A percentile compares a stretch with the other conserved stretches of the same genome.
These are phyloP conservation scores for Dictyophora rubrovolvata DNA, from an alignment of 768 basidiomycete species.

Conservation along the genomic window DNA sequence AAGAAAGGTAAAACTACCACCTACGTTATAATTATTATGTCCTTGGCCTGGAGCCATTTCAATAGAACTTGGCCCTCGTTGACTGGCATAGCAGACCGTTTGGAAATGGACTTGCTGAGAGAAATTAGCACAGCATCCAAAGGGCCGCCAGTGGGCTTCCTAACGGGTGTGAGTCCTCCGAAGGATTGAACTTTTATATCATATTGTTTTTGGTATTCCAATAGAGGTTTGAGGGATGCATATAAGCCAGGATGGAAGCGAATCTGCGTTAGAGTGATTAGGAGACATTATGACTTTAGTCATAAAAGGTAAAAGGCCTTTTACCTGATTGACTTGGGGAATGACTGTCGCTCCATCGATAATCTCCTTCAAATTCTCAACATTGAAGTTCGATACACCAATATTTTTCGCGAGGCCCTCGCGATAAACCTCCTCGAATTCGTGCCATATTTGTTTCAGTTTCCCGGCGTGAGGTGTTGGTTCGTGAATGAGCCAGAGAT, in stretches of 20 bases:
- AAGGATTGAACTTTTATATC: slow-evolving; percentile 32
- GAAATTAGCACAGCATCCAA: slow-evolving; percentile 27
- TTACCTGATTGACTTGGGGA: slow-evolving; percentile 66
- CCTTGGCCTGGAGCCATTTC: slow-evolving; percentile 24
- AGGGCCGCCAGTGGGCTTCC: slow-evolving; percentile 40
- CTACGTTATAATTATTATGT: slow-evolving; percentile 24
- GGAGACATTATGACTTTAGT: not conserved
- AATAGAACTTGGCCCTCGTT: slow-evolving; percentile 22
- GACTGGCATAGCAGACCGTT: slow-evolving; percentile 12
- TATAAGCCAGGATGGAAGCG: slow-evolving; percentile 47
- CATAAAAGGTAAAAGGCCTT: not conserved
- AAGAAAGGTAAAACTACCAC: slow-evolving; percentile 11
- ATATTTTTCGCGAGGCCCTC: slow-evolving; percentile 40
- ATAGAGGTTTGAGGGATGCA: slow-evolving; percentile 28
- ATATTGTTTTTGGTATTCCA: slow-evolving; percentile 26
- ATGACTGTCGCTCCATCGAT: slow-evolving; percentile 54
- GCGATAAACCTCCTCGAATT: slow-evolving; percentile 45
- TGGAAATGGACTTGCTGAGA: slow-evolving; percentile 17
- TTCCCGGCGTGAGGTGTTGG: slow-evolving; percentile 21
- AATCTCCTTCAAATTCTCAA: slow-evolving; percentile 58
- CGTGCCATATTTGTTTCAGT: slow-evolving; percentile 46
- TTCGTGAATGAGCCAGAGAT: slow-evolving; percentile 54
- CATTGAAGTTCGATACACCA: slow-evolving; percentile 71
- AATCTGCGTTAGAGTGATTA: slow-evolving; percentile 21
- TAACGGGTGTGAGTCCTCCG: slow-evolving; percentile 39